Conservation (phyloP, 108 stramenopile genomes). For the Cyclostephanos invisitatus region DNA sequence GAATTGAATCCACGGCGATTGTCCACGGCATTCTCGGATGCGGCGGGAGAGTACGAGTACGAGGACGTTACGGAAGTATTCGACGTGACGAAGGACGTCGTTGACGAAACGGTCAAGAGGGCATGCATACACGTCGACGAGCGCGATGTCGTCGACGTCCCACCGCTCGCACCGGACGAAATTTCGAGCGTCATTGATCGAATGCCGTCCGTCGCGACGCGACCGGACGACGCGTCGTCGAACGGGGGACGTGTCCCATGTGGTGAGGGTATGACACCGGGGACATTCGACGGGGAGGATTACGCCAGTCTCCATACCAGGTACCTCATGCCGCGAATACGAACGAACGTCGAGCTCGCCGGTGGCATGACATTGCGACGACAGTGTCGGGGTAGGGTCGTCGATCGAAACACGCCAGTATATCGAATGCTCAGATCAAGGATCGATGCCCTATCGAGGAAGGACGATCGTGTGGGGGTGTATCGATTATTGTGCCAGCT, state of each 20-base stretch:
- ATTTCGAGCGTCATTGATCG: neutral
- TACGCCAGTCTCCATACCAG: constrained; percentile 18
- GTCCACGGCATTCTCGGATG: constrained; percentile 5
- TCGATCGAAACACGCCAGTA: constrained; percentile 19
- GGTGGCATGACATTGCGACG: constrained; percentile 29
- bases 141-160: neutral
- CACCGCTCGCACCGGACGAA: neutral
- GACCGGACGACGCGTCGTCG: constrained; percentile 4
- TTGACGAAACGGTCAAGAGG: neutral
- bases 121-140: constrained; percentile 27
- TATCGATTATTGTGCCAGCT: constrained; percentile 32
- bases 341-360: constrained; percentile 10
- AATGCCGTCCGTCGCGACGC: neutral
- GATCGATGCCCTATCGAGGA: constrained; percentile 18
- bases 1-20: constrained; percentile 28
- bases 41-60: neutral
- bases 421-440: constrained; percentile 17
- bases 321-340: constrained; percentile 29
- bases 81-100: constrained; percentile 23
- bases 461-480: constrained; percentile 11
- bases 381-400: constrained; percentile 14
- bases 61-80: constrained; percentile 13
- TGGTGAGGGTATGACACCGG: neutral
- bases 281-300: constrained; percentile 17
- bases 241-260: neutral